These are phyloP conservation scores for Tillandsia leiboldiana DNA, from an alignment of 176 grass and related monocot genomes.

Conservation along the genomic window DNA sequence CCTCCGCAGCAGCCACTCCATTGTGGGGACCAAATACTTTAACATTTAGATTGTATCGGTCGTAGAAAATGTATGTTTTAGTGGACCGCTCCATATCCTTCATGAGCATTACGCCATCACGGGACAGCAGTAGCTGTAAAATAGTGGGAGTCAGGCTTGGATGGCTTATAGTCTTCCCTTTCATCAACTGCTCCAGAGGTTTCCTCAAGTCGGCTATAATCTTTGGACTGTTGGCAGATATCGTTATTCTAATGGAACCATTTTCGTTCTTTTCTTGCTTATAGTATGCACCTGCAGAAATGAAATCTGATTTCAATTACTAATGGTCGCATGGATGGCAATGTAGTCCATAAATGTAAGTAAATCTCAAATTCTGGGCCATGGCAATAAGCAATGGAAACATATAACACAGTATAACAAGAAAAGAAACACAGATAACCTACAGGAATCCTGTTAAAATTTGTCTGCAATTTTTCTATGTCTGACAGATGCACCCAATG, in stretches of 20 bases:
- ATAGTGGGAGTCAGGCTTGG: slow-evolving; percentile 12
- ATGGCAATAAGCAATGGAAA: background rate
- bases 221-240: slow-evolving; percentile 17
- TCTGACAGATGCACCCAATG: no score
- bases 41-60: slow-evolving; percentile 12
- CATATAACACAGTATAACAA: background rate
- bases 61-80: slow-evolving; percentile 13
- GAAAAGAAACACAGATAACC: no score
- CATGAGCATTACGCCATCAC: slow-evolving; percentile 6
- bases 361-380: background rate
- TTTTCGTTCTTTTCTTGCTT: slow-evolving; percentile 10
- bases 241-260: slow-evolving; percentile 12
- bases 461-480: no score
- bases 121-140: slow-evolving; percentile 10
- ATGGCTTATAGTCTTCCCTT: slow-evolving; percentile 21
- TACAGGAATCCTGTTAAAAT: no score
- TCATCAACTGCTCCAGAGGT: slow-evolving; percentile 15
- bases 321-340: background rate
- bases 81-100: slow-evolving; percentile 10
- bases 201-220: slow-evolving; percentile 16
- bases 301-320: background rate
- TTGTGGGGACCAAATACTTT: slow-evolving; percentile 11
- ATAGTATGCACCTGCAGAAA: slow-evolving; percentile 13
- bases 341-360: background rate
- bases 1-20: slow-evolving; percentile 7